These are phyloP conservation scores for Mortierella antarctica DNA, from an alignment of 192 early-diverging fungal species.

Conservation along the genomic window DNA sequence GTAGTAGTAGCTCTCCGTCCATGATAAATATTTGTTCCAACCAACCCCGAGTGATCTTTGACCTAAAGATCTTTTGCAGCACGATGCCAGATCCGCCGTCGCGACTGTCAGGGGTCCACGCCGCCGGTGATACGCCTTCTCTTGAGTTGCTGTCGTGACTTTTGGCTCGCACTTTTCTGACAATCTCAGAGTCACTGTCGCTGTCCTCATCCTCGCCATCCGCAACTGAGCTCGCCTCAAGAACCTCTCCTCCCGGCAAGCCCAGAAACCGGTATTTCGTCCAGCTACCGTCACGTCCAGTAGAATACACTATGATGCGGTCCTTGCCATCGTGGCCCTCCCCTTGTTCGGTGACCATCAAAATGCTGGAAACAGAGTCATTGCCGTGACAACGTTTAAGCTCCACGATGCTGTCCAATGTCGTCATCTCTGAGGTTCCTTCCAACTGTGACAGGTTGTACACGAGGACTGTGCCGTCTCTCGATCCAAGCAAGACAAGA, in stretches of 20 bases:
- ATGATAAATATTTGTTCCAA: slow-evolving; percentile 69
- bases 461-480: slow-evolving; percentile 33
- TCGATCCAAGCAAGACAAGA: slow-evolving; percentile 34
- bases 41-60: slow-evolving; percentile 83
- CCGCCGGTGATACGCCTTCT: neutral
- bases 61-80: slow-evolving; percentile 62
- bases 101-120: neutral
- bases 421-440: neutral
- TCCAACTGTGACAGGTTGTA: slow-evolving; percentile 13
- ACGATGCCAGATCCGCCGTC: slow-evolving; percentile 37
- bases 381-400: slow-evolving; percentile 39
- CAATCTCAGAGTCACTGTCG: slow-evolving; percentile 4
- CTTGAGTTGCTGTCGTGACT: neutral
- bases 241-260: slow-evolving; percentile 22
- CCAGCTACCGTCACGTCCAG: slow-evolving; percentile 76
- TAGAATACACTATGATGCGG: slow-evolving; percentile 63
- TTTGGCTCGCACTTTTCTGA: slow-evolving; percentile 4
- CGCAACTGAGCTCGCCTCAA: slow-evolving; percentile 2
- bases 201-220: slow-evolving; percentile 6
- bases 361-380: slow-evolving; percentile 45
- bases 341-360: slow-evolving; percentile 43
- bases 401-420: slow-evolving; percentile 20
- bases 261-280: slow-evolving; percentile 59
- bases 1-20: slow-evolving; percentile 64
- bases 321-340: slow-evolving; percentile 40